Evolutionary conservation across 257 asterid species (phyloP).

Genomic region (Penstemon eatonii): DNA sequence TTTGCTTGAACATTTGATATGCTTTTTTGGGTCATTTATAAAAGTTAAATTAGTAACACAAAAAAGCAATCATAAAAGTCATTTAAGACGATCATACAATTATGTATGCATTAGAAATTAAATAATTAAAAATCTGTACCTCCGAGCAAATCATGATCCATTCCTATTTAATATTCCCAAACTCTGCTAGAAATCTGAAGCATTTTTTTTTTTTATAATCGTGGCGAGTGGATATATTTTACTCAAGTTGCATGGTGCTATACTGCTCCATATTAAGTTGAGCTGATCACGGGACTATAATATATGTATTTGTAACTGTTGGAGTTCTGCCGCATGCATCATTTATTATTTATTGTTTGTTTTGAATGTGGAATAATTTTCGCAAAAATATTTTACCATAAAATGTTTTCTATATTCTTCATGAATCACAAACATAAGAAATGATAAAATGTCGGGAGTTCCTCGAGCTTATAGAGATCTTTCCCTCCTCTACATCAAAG

Average conservation of each 20-base stretch:
- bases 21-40: no score
- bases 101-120: no score
- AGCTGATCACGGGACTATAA: background rate
- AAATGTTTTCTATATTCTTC: background rate
- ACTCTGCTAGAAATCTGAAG: no score
- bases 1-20: no score
- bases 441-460: background rate
- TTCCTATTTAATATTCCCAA: no score
- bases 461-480: background rate
- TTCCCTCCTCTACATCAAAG: background rate
- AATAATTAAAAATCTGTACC: no score
- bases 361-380: background rate
- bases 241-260: background rate
- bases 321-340: background rate
- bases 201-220: no score
- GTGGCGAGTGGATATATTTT: background rate
- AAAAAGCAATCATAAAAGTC: no score
- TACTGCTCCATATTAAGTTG: background rate
- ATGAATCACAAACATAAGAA: background rate
- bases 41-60: no score
- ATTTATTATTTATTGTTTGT: background rate
- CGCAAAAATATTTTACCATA: no score
- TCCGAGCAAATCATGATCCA: no score
- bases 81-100: no score
- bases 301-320: background rate